Evolutionary conservation across 768 basidiomycete species (phyloP).

Genomic region (Saitozyma sp.): DNA sequence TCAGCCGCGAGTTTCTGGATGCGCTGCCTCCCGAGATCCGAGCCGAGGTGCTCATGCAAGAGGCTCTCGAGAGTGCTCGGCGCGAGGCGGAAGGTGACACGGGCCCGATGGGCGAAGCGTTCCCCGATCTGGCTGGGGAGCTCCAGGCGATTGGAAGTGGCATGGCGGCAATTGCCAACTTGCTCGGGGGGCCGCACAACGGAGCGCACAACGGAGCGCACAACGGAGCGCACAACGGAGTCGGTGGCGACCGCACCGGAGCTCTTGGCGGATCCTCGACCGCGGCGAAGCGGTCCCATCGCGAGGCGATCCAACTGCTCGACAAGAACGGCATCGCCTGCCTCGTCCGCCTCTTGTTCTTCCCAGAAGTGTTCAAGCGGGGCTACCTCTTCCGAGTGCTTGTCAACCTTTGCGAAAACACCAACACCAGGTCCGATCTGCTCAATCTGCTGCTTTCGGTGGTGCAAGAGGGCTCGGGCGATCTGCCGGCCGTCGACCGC

Average conservation of each 20-base stretch:
- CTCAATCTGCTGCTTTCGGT: constrained; percentile 93
- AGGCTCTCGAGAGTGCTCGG: constrained; percentile 77
- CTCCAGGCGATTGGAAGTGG: constrained; percentile 54
- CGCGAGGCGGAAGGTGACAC: constrained; percentile 38
- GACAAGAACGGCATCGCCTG: constrained; percentile 86
- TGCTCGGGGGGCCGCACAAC: too few species aligned
- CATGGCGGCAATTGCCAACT: too few species aligned
- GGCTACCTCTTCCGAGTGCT: constrained; percentile 82
- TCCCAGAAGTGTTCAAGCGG: constrained; percentile 87
- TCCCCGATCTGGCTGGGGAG: constrained; percentile 84
- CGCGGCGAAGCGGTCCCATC: constrained; percentile 51
- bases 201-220: too few species aligned
- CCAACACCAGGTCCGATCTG: constrained; percentile 83
- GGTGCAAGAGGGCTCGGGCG: constrained; percentile 90
- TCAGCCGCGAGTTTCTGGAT: constrained; percentile 92
- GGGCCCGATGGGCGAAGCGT: constrained; percentile 63
- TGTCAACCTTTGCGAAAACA: constrained; percentile 93
- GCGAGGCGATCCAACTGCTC: constrained; percentile 89
- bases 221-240: too few species aligned
- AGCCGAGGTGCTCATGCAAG: constrained; percentile 94
- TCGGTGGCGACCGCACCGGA: too few species aligned
- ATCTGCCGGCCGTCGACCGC: constrained; percentile 85
- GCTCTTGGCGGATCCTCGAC: constrained; percentile 12
- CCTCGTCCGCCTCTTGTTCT: constrained; percentile 89
- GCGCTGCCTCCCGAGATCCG: constrained; percentile 94